phyloP scores from a whole-genome alignment of 2,329 filamentous ascomycete genomes.

The Drechslera avenae region DNA sequence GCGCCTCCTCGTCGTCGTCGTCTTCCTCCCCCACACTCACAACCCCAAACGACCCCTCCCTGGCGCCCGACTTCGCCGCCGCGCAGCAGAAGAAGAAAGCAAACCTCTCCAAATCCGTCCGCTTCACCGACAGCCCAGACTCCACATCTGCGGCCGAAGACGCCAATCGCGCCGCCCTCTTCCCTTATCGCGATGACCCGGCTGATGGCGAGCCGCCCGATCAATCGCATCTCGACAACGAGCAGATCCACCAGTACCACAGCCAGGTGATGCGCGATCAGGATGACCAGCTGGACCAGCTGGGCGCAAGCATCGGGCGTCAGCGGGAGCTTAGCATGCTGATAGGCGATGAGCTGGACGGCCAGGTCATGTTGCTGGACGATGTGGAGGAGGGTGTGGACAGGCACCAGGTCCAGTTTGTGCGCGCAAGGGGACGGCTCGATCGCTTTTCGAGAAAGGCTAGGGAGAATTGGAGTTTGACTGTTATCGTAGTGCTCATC shows the following conservation, averaged over 20 bases:
- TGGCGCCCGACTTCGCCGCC: slow-evolving; percentile 45
- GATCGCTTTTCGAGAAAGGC: slow-evolving; percentile 74
- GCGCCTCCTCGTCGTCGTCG: slow-evolving; percentile 56
- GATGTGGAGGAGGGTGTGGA: slow-evolving; percentile 85
- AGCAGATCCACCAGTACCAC: slow-evolving; percentile 88
- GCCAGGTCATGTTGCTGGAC: slow-evolving; percentile 85
- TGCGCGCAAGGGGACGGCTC: slow-evolving; percentile 74
- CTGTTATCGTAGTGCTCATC: slow-evolving; percentile 78
- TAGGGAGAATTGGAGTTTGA: slow-evolving; percentile 86
- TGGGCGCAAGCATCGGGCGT: slow-evolving; percentile 84
- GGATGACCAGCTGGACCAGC: slow-evolving; percentile 86
- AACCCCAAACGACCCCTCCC: slow-evolving; percentile 52
- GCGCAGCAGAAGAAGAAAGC: slow-evolving; percentile 42
- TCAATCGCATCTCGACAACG: slow-evolving; percentile 69
- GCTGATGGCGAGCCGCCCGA: slow-evolving; percentile 51
- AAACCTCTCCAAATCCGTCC: slow-evolving; percentile 71
- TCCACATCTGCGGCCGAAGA: slow-evolving; percentile 45
- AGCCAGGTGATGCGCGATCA: slow-evolving; percentile 81
- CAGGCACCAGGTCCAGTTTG: slow-evolving; percentile 75
- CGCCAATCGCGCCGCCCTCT: slow-evolving; percentile 60
- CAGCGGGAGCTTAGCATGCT: slow-evolving; percentile 93
- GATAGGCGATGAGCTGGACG: slow-evolving; percentile 94
- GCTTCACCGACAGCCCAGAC: slow-evolving; percentile 71
- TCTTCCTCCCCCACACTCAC: slow-evolving; percentile 47
- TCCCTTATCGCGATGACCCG: slow-evolving; percentile 76